Evolutionary conservation across 176 grass and related monocot genomes (phyloP), one percentile per base, ranked within the genome.

Genomic region (Neostapfia colusana): DNA sequence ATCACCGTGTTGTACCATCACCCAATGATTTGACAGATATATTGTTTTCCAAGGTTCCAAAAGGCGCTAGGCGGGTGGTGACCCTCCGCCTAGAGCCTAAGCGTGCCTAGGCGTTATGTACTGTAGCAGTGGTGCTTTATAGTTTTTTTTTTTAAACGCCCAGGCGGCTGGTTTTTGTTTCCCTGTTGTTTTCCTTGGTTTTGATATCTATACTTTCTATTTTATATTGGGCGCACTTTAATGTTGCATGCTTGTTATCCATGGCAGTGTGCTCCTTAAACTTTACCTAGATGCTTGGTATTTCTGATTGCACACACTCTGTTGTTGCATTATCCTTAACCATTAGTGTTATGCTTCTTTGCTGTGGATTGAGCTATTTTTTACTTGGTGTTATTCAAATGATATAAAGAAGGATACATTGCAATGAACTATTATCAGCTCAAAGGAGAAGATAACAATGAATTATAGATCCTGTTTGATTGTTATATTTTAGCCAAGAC

Each of bases 271-370:
- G 42, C 11, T 62, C 64, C 15, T 80, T 78, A 10, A 24, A 11
- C 25, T 11, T 23, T 55, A 23, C 24, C 35, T 50, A 11, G 4
- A 6, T 35, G 26, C 24, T 42, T 18, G 13, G 13, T 48, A 44
- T 75, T 58, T 61, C 8, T 0, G 21, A 25, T 25, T 25, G 8
- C 12, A 57, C 8, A 25, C 21, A 25, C n/a, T n/a, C 21, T 25
- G 2, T 34, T 13, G 6, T 35, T 18, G 43, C 57, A 45, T 63
- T 41, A 26, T 81, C 76, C 1, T 42, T 81, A 70, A 76, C 17
- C 27, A 14, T 70, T 60, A 54, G 53, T 18, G 23, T n/a, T n/a
- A n/a, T 83, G 61, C 11, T 68, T 76, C n/a, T 80, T 82, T 73
- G 2, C 26, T 88, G 56, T 54, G 83, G 79, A 63, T 79, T 63